Evolutionary conservation across 257 asterid species (phyloP).

Genomic region (Petunia axillaris): DNA sequence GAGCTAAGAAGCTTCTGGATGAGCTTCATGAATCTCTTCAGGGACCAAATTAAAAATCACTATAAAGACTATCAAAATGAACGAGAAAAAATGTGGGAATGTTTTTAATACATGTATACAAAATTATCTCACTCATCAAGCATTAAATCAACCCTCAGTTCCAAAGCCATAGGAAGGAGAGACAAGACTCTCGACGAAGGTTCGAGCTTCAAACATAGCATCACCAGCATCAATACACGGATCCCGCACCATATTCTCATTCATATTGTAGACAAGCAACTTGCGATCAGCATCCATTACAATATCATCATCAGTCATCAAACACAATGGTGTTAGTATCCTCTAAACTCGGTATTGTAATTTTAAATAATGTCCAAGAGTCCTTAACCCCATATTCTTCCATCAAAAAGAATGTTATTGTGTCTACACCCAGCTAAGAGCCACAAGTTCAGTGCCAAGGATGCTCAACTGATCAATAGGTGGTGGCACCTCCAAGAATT

Average conservation of each 20-base stretch:
- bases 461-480: too few species aligned
- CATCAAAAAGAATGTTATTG: neutral
- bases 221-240: neutral
- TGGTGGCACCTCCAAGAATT: too few species aligned
- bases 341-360: neutral
- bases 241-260: conserved; percentile 16
- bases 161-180: conserved; percentile 24
- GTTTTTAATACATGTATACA: neutral
- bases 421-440: neutral
- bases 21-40: too few species aligned
- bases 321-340: neutral
- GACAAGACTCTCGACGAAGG: conserved; percentile 20
- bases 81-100: too few species aligned
- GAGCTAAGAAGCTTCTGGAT: too few species aligned
- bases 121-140: neutral
- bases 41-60: too few species aligned
- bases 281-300: neutral
- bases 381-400: neutral
- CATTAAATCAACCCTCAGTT: neutral
- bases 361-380: neutral
- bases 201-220: neutral
- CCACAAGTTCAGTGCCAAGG: neutral
- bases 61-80: too few species aligned
- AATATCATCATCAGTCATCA: neutral
- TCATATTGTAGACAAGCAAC: conserved; percentile 27